Evolutionary conservation across 1,139 yeast species (phyloP).

Genomic region (Nakaseomyces bracarensis): DNA sequence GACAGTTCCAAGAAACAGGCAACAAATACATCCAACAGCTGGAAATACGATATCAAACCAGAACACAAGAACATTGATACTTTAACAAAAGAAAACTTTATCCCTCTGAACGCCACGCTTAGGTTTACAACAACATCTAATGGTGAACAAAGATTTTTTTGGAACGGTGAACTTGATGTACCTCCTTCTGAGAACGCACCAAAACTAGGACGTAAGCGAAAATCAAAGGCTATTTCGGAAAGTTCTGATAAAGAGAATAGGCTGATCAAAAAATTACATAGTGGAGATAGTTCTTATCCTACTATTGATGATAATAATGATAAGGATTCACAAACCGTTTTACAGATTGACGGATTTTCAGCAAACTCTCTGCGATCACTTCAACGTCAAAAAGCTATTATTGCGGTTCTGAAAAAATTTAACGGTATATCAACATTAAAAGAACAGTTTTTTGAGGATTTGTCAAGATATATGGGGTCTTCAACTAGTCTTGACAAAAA

Average conservation of each 20-base stretch:
- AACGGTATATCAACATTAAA: constrained; percentile 29
- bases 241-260: neutral
- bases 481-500: constrained; percentile 29
- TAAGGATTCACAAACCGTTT: constrained; percentile 1
- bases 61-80: constrained; percentile 10
- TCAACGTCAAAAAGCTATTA: constrained; percentile 29
- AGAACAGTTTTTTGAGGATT: constrained; percentile 28
- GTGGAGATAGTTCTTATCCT: neutral
- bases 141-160: constrained; percentile 24
- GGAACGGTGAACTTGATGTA: constrained; percentile 28
- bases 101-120: constrained; percentile 25
- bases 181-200: constrained; percentile 18
- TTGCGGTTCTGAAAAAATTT: constrained; percentile 21
- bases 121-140: constrained; percentile 19
- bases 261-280: constrained; percentile 1
- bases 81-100: constrained; percentile 19
- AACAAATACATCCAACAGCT: neutral
- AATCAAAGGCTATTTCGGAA: constrained; percentile 5
- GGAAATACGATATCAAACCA: neutral
- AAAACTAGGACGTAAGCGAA: constrained; percentile 21
- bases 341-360: constrained; percentile 28
- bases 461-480: constrained; percentile 26
- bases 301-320: constrained; percentile 7
- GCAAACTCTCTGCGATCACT: constrained; percentile 29
- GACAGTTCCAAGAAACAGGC: constrained; percentile 10